Base-by-base conservation (phyloP, 768 basidiomycete species). In the Grammothele lineata region DNA sequence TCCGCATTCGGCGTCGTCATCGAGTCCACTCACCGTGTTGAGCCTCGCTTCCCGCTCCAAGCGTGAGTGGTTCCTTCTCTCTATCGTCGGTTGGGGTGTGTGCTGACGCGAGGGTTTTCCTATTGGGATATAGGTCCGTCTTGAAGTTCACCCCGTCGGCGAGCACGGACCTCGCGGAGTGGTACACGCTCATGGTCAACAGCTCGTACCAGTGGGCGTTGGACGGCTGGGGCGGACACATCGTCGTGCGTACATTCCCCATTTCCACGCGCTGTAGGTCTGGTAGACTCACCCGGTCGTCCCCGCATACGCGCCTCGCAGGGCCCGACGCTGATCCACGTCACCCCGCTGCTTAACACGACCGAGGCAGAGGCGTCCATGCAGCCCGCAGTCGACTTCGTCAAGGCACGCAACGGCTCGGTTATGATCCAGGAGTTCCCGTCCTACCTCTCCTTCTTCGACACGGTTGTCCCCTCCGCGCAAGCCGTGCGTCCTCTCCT, bases 311-410 rank as follows among this genome's bases (percentile, higher is more conserved):
- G 25, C 34, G 19, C 11, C 18, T 3, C 18, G 27, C 45, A 67
- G 65, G 54, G 55, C 23, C 51, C 48, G 2, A 50, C 47, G 7
- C 23, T 68, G 8, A 59, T 65, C 32, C 62, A 74, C 43, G 64
- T 78, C n/a, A 78, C 71, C 44, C 76, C 77, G 8, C 66, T 64
- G 15, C 54, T 73, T 0, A 61, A 53, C 25, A 57, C 61, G 26
- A 62, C 58, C 1, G 67, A 70, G 5, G 74, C 76, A 1, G 56
- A 62, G 17, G 55, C 35, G 23, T 76, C 76, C 25, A 65, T 76
- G 64, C 62, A 59, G 43, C 39, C 47, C 4, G 54, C 64, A 14
- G 42, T 57, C 9, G 62, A 65, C 43, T 67, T 60, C 47, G 59
- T 58, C n/a, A 23, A 48, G 0, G 46, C 58, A 4, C 62, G 63